A percentile compares a stretch with the other conserved stretches of the same genome.
phyloP scores from a whole-genome alignment of 2,329 filamentous ascomycete genomes.

The Aspergillus fijiensis region DNA sequence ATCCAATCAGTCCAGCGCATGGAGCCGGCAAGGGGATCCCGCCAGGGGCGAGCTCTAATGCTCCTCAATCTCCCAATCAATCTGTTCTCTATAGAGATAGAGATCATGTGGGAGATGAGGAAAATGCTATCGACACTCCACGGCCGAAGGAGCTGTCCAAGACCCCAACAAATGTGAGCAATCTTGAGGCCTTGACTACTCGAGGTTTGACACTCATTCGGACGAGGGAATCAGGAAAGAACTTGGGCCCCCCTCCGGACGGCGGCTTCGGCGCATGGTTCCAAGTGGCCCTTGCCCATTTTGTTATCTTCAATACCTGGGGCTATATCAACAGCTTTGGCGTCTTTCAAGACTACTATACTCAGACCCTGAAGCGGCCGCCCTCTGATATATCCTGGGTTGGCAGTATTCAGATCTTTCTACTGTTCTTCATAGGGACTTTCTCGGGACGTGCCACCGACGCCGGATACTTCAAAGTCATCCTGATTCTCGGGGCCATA shows the following conservation, averaged over 20 bases:
- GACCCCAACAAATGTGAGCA: slow-evolving; percentile 27
- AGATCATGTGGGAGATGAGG: slow-evolving; percentile 16
- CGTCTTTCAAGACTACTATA: slow-evolving; percentile 57
- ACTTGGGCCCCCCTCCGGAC: slow-evolving; percentile 45
- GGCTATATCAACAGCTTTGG: slow-evolving; percentile 56
- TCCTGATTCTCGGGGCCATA: slow-evolving; percentile 44
- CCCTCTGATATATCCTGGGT: slow-evolving; percentile 55
- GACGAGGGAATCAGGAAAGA: slow-evolving; percentile 38
- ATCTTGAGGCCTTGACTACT: slow-evolving; percentile 21
- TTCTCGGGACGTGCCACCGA: slow-evolving; percentile 54
- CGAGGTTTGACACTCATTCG: slow-evolving; percentile 39
- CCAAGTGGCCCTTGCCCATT: slow-evolving; percentile 54
- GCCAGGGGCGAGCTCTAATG: slow-evolving; percentile 1
- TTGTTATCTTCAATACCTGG: slow-evolving; percentile 60
- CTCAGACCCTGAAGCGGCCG: slow-evolving; percentile 38
- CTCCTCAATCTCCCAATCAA: slow-evolving; percentile 11
- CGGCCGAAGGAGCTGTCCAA: slow-evolving; percentile 22
- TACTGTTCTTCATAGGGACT: slow-evolving; percentile 53
- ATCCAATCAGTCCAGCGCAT: background rate
- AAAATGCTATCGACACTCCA: slow-evolving; percentile 16
- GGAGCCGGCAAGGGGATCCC: background rate
- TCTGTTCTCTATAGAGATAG: slow-evolving; percentile 8
- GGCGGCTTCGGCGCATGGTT: slow-evolving; percentile 58
- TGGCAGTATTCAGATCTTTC: slow-evolving; percentile 52
- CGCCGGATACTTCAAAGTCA: slow-evolving; percentile 51